Base-by-base conservation (phyloP, 345 rosid species). In the Syzygium oleosum region DNA sequence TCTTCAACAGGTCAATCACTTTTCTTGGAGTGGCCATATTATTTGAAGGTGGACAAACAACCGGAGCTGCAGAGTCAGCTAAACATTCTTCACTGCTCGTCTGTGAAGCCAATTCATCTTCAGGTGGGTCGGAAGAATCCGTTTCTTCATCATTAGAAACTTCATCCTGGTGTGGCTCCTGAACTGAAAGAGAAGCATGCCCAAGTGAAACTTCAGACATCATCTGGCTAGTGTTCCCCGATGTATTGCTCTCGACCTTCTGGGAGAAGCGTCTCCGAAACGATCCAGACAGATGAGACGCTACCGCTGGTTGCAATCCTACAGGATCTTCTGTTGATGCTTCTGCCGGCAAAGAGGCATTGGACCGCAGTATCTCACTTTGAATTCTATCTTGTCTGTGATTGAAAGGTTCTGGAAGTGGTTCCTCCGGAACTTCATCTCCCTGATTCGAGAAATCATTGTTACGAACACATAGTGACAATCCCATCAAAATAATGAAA, bases 401-500 rank as follows among this genome's bases (percentile, higher is more conserved):
- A 88, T 91, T 93, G 90, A 92, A 98, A 5, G 96, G 94, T 89
- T 94, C 98, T 4, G 98, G 99, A 78, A 98, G 93, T 22, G 89
- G 87, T 51, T 91, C 98, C 87, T 93, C 94, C 3, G 98, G 99
- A 90, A 98, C 89, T 78, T 95, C 97, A 87, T 91, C 98, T 85
- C 92, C 96, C 99, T 97, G 91, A 84, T 93, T 87, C 14, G 49
- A 59, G 65, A 68, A 88, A 86, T 65, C 16, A 43, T 22, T 14
- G 27, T 85, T n/a, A 52, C 87, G 29, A 90, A 63, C n/a, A 79
- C 29, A 51, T 23, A 52, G 46, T 16, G 86, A 31, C 53, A 68
- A 53, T 34, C 56, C 22, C 43, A 38, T 51, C 49, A 13, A 31
- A 38, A 49, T 52, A 53, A 23, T 31, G 84, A 43, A 51, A 10